Evolutionary conservation across 2,329 filamentous ascomycete genomes (phyloP).

Genomic region (Alternaria sp.): DNA sequence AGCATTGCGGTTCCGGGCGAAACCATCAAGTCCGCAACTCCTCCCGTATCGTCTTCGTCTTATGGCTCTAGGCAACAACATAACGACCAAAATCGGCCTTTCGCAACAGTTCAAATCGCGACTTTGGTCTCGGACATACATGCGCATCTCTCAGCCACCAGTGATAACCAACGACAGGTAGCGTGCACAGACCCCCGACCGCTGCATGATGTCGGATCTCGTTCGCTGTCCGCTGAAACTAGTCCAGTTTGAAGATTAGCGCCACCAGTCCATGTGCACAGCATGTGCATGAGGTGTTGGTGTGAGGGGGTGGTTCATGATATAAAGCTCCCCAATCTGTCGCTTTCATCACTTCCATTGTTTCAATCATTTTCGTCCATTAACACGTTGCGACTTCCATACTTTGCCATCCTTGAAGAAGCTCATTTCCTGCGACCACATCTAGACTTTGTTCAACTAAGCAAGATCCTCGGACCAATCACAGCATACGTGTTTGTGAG

Average conservation of each 20-base stretch:
- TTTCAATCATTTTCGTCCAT: neutral
- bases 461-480: constrained; percentile 27
- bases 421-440: neutral
- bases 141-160: neutral
- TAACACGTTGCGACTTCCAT: neutral
- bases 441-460: constrained; percentile 11
- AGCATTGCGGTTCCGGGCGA: constrained; percentile 2
- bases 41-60: neutral
- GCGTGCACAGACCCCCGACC: neutral
- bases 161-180: neutral
- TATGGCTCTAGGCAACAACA: constrained; percentile 9
- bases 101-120: neutral
- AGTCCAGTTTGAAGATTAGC: constrained; percentile 7
- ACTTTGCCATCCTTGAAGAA: neutral
- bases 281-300: constrained; percentile 6
- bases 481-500: constrained; percentile 33
- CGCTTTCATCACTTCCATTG: neutral
- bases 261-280: neutral
- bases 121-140: neutral
- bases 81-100: neutral
- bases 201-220: constrained; percentile 5
- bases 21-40: constrained; percentile 3
- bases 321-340: neutral
- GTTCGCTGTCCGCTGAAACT: neutral
- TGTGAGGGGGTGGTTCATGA: neutral